A percentile compares a stretch with the other conserved stretches of the same genome.
Conservation (phyloP, 2,329 filamentous ascomycete genomes). For the Tolypocladium inflatum region DNA sequence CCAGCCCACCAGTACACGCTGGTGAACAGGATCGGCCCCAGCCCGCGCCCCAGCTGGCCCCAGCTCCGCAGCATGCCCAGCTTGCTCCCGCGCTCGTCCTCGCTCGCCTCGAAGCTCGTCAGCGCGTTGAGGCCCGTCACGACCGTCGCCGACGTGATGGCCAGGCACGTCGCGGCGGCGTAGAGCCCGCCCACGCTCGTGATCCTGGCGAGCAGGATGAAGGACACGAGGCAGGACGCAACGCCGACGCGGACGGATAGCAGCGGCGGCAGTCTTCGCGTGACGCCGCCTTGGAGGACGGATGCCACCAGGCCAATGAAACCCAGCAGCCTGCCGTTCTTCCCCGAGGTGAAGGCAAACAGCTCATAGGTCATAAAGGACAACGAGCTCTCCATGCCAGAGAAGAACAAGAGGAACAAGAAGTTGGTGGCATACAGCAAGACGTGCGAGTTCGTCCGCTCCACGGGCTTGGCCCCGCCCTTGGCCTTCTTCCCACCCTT, state of each 20-base stretch:
- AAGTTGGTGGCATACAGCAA: conserved; percentile 82
- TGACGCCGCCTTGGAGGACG: conserved; percentile 86
- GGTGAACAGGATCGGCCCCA: conserved; percentile 86
- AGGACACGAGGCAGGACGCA: conserved; percentile 65
- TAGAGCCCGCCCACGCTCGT: conserved; percentile 64
- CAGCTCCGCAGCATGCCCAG: conserved; percentile 70
- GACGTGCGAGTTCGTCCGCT: conserved; percentile 71
- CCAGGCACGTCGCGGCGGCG: conserved; percentile 70
- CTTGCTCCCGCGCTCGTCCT: conserved; percentile 74
- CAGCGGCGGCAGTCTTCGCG: conserved; percentile 73
- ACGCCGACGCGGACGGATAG: conserved; percentile 73
- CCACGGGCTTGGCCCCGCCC: conserved; percentile 16
- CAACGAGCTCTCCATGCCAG: conserved; percentile 94
- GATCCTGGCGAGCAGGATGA: conserved; percentile 67
- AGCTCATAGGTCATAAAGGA: conserved; percentile 97
- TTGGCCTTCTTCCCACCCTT: conserved; percentile 14
- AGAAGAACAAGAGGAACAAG: conserved; percentile 90
- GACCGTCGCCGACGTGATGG: conserved; percentile 86
- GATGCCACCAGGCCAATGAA: conserved; percentile 88
- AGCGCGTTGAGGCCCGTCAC: conserved; percentile 89
- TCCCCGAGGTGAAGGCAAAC: conserved; percentile 69
- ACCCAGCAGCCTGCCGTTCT: conserved; percentile 79
- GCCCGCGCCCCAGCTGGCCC: conserved; percentile 80
- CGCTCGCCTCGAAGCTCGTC: conserved; percentile 78
- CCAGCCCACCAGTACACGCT: conserved; percentile 98